A percentile compares a stretch with the other conserved stretches of the same genome.
These are phyloP conservation scores for Phragmites australis DNA, from an alignment of 176 grass and related monocot species.

Conservation along the genomic window DNA sequence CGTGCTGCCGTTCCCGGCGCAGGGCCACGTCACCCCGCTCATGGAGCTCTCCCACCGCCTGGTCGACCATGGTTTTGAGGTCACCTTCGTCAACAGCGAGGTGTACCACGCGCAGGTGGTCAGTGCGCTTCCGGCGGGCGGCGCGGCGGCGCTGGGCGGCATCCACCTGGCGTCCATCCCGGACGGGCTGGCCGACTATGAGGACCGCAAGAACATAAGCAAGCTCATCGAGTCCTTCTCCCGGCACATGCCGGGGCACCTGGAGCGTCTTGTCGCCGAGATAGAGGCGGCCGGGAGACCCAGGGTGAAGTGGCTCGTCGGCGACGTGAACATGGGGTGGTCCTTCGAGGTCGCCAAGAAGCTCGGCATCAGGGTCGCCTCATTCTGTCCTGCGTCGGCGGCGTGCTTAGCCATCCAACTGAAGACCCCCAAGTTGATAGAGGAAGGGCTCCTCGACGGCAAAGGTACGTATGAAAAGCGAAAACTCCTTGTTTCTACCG, in stretches of 20 bases:
- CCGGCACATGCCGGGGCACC: slow-evolving; percentile 18
- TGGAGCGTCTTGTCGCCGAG: slow-evolving; percentile 40
- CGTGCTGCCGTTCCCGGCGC: too few relatives aligned
- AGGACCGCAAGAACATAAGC: slow-evolving; percentile 43
- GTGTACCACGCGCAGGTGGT: slow-evolving; percentile 53
- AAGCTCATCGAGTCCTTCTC: slow-evolving; percentile 23
- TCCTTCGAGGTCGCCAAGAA: slow-evolving; percentile 35
- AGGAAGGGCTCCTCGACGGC: slow-evolving; percentile 38
- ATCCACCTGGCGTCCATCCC: slow-evolving; percentile 49
- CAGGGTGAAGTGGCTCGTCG: too few relatives aligned
- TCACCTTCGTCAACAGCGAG: slow-evolving; percentile 47
- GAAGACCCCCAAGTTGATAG: slow-evolving; percentile 33
- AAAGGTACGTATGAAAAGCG: slow-evolving; percentile 25
- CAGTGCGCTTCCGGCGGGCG: slow-evolving; percentile 5
- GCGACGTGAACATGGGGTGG: slow-evolving; percentile 56
- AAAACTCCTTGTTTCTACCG: too few relatives aligned
- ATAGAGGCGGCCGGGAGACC: neutral
- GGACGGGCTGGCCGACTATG: slow-evolving; percentile 51
- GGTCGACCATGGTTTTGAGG: too few relatives aligned
- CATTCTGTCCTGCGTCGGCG: slow-evolving; percentile 43
- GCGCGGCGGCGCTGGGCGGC: neutral
- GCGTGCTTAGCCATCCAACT: slow-evolving; percentile 19
- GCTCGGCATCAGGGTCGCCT: slow-evolving; percentile 7
- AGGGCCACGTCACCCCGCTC: slow-evolving; percentile 67
- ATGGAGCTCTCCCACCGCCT: slow-evolving; percentile 54